Base-by-base conservation (phyloP, 2,329 filamentous ascomycete genomes). In the Fusarium armeniacum region DNA sequence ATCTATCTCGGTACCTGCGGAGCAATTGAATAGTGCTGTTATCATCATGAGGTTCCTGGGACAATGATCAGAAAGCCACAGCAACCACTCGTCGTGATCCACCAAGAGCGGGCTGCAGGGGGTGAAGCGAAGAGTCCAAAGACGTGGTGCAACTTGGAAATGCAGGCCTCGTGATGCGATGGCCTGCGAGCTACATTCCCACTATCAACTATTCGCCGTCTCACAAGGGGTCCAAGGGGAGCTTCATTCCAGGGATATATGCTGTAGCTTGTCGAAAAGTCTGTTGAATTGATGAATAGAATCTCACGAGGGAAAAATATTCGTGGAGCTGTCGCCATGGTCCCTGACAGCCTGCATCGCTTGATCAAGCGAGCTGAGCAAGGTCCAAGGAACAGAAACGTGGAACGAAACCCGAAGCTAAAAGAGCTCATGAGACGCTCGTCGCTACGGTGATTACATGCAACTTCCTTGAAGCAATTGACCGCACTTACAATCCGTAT, bases 81-180 rank as follows among this genome's bases (percentile, higher is more conserved):
- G 68, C 68, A 71, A 71, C 68, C 44, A 69, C 50, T 40, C 30
- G 28, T 26, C 28, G 47, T 45, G 58, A 69, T 63, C 68, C 68
- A 71, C 68, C 58, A 40, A 30, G 28, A 62, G 68, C 68, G 64
- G 60, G 57, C 40, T 68, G 36, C 68, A 69, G 60, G 68, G 67
- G 68, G 64, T 71, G 55, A 71, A 71, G 68, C 64, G 59, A 71
- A 71, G 59, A 55, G 35, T 50, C 58, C 58, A 45, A 46, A 50
- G 51, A 66, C 52, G 50, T 69, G 44, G 68, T 62, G 53, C 49
- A 70, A 71, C 67, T 70, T 65, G 67, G 41, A 69, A 65, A 70
- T 71, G 67, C 63, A 71, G 60, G 67, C 67, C 67, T 65, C 63
- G 67, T 70, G 67, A 70, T 71, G 67, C 55, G 24, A 57, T 71